phyloP scores from a whole-genome alignment of 2,329 filamentous ascomycete genomes.

The Chaetomiaceae sp. region DNA sequence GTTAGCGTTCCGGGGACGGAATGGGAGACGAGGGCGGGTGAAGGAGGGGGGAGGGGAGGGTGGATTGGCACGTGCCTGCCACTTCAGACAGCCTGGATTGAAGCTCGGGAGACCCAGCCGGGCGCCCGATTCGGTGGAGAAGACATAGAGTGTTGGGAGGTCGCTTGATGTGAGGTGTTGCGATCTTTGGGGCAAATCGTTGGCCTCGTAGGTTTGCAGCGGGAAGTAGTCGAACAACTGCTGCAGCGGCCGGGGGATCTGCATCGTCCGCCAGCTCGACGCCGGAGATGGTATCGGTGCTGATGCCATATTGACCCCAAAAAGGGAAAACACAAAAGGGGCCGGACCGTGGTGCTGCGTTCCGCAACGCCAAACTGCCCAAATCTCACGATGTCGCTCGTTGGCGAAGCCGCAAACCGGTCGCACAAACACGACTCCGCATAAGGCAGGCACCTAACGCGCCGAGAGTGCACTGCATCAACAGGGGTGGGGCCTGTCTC shows the following conservation, averaged over 20 bases:
- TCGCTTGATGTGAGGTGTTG: conserved; percentile 33
- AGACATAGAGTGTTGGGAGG: conserved; percentile 67
- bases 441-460: neutral
- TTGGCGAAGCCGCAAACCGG: neutral
- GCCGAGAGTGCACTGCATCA: conserved; percentile 7
- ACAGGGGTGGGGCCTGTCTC: conserved; percentile 6
- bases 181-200: conserved; percentile 65
- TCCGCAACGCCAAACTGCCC: neutral
- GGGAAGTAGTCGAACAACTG: conserved; percentile 82
- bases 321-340: neutral
- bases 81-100: conserved; percentile 91
- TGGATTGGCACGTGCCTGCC: conserved; percentile 68
- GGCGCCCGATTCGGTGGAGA: conserved; percentile 63
- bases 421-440: neutral
- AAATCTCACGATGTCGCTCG: neutral
- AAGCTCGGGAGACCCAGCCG: conserved; percentile 64
- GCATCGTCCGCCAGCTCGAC: conserved; percentile 33
- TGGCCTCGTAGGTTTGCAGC: conserved; percentile 67
- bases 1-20: conserved; percentile 5
- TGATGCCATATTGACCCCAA: conserved; percentile 2
- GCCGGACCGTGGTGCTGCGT: neutral
- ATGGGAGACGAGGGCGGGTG: neutral
- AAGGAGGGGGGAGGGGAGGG: neutral
- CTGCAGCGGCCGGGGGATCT: conserved; percentile 70
- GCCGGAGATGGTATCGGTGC: conserved; percentile 20